Evolutionary conservation across 176 grass and related monocot species (phyloP), one percentile per base, ranked within the genome.

Genomic region (Elymus sibiricus): DNA sequence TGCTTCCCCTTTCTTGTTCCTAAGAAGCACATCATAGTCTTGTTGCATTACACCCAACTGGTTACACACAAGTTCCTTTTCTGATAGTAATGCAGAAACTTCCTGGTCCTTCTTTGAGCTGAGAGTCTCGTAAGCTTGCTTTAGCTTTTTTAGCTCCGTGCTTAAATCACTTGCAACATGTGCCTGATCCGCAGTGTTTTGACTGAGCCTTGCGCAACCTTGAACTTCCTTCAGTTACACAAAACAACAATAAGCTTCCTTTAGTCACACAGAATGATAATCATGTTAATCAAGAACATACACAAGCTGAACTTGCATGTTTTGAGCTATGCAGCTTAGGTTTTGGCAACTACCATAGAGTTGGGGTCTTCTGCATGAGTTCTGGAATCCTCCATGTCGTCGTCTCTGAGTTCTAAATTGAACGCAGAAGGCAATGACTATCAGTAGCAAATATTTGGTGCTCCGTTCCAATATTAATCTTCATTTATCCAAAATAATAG

Each of bases 21-120:
- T 89, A 29, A 86, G 59, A 12, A 83, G 49, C 2, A 8, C 6
- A 1, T 0, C 22, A 3, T 87, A 94, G 1, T 91, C 87, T 31
- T 71, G 56, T 28, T 92, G 87, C 90, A 90, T 83, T 34, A 73
- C 81, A 14, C 85, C 90, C 11, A 81, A 73, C 79, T 92, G 90
- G 21, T 94, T 92, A 88, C 85, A 84, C 14, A 80, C 62, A 86
- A n/a, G n/a, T n/a, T n/a, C n/a, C n/a, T n/a, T n/a, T n/a, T n/a
- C n/a, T n/a, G n/a, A n/a, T n/a, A n/a, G 17, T 78, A 94, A 21
- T 25, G 87, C 74, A 63, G 62, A 90, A 22, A 92, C 58, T 62
- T 90, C 88, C 26, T 31, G 56, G 5, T 95, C 85, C 85, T 92
- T 95, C 24, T 84, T 74, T 26, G 78, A 88, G 53, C 58, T 85